These are phyloP conservation scores for Russula ochroleuca DNA, from an alignment of 768 basidiomycete species.

Conservation along the genomic window DNA sequence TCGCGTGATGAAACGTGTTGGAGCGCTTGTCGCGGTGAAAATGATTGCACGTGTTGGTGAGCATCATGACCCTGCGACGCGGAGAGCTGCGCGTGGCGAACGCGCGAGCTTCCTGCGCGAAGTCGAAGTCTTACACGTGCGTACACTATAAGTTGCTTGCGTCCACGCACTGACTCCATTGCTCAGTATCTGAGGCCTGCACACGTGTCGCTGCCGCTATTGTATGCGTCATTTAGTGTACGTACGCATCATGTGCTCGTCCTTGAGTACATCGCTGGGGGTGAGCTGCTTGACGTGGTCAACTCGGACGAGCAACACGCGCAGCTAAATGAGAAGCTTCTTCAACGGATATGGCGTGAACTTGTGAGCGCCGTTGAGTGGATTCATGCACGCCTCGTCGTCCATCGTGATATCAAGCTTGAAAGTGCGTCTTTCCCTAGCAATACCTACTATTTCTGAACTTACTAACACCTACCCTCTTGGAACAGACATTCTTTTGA, in stretches of 20 bases:
- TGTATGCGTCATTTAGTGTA: slow-evolving; percentile 62
- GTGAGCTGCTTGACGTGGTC: slow-evolving; percentile 76
- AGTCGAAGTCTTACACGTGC: slow-evolving; percentile 25
- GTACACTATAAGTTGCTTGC: background rate
- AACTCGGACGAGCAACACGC: slow-evolving; percentile 45
- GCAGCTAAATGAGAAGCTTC: slow-evolving; percentile 42
- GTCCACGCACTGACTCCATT: background rate
- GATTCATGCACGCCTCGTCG: slow-evolving; percentile 82
- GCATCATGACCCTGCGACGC: background rate
- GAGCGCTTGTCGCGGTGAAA: slow-evolving; percentile 31
- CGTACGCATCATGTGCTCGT: slow-evolving; percentile 72
- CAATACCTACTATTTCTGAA: background rate
- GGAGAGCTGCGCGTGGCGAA: slow-evolving; percentile 17
- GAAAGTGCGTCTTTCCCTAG: slow-evolving; percentile 47
- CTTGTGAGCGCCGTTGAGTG: slow-evolving; percentile 74
- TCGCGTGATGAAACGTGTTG: slow-evolving; percentile 36
- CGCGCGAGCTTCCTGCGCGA: slow-evolving; percentile 26
- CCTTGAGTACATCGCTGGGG: slow-evolving; percentile 69
- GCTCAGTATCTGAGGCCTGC: slow-evolving; percentile 74
- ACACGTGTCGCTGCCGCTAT: slow-evolving; percentile 60
- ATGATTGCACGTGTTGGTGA: slow-evolving; percentile 24
- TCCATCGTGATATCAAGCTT: slow-evolving; percentile 91
- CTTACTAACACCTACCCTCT: slow-evolving; percentile 2
- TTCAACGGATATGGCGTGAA: slow-evolving; percentile 71
- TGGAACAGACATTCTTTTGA: slow-evolving; percentile 67